Evolutionary conservation across 2,329 filamentous ascomycete genomes (phyloP).

Genomic region (Verticillium longisporum): DNA sequence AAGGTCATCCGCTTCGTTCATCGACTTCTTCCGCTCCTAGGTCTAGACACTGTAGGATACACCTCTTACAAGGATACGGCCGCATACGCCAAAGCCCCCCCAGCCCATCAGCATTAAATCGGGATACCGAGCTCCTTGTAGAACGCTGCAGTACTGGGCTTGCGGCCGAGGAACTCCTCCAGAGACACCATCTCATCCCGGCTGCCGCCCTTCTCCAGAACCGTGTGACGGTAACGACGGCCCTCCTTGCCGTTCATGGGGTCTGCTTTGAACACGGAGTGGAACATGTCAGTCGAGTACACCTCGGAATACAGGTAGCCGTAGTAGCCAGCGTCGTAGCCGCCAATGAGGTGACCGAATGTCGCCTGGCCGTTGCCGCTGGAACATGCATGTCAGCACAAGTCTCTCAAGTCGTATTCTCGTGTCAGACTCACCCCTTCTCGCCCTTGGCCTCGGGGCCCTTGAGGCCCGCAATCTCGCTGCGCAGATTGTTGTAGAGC

Average conservation of each 20-base stretch:
- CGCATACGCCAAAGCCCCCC: not conserved
- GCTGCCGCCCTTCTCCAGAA: constrained; percentile 70
- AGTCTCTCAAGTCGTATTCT: not conserved
- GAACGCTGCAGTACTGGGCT: constrained; percentile 72
- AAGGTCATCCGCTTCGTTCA: not conserved
- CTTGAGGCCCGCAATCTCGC: constrained; percentile 65
- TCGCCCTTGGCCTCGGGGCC: constrained; percentile 63
- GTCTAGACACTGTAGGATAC: not conserved
- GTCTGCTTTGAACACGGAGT: constrained; percentile 68
- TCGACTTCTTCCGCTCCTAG: not conserved
- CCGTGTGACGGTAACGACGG: constrained; percentile 68
- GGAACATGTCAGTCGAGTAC: constrained; percentile 83
- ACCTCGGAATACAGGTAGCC: constrained; percentile 69
- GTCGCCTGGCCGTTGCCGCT: constrained; percentile 76
- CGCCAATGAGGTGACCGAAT: constrained; percentile 76
- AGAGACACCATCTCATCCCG: constrained; percentile 77
- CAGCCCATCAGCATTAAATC: not conserved
- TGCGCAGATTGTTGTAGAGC: constrained; percentile 66
- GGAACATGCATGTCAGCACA: constrained; percentile 27
- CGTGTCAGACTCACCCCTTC: constrained; percentile 34
- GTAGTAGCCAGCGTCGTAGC: constrained; percentile 83
- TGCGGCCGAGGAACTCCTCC: constrained; percentile 69
- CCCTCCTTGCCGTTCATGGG: constrained; percentile 73
- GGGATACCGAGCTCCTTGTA: constrained; percentile 64
- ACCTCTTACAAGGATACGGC: not conserved